Base-by-base conservation (phyloP, 192 early-diverging fungal genomes). In the Coemansia sp. region DNA sequence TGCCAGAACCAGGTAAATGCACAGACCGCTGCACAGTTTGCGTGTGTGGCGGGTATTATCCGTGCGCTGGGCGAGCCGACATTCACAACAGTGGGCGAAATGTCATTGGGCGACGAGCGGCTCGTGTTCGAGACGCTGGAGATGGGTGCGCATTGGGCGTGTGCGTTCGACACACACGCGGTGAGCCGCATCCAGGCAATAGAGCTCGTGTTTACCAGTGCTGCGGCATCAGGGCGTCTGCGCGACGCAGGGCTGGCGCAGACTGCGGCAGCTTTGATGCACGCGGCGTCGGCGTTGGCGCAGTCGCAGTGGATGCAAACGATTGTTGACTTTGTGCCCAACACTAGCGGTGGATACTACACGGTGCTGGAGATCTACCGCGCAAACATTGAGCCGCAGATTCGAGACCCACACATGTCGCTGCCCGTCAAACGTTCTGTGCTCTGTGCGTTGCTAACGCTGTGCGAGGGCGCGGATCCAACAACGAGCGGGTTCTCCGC, bases 311-410 rank as follows among this genome's bases (percentile, higher is more conserved):
- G 75, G 62, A 54, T 78, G 2, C 66, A 69, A 52, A 36, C 2
- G 37, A 66, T 21, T 62, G 62, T 42, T 26, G 48, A 9, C 46
- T 78, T 11, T 64, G 66, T 44, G 37, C 47, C 23, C 51, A 60
- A 22, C 19, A 26, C 19, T 17, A 14, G 21, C 47, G 44, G 34
- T 57, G 64, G 52, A 9, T 54, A 54, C 11, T 54, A 54, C 48
- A 65, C 53, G 15, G 46, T 63, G 56, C 56, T 78, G n/a, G 75
- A 72, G 55, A 72, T 78, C 37, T 78, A 78, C 57, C 69, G 66
- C 2, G 62, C 70, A 14, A 69, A 72, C 26, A 69, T 78, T 26
- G 70, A 78, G 40, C 42, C 36, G 28, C 66, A 66, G 58, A 58
- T 78, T 7, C 25, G 53, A 17, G 70, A 72, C 38, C 60, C 69